A percentile compares a stretch with the other conserved stretches of the same genome.
Evolutionary conservation across 2,329 filamentous ascomycete genomes (phyloP).

Genomic region (Talaromyces sp.): DNA sequence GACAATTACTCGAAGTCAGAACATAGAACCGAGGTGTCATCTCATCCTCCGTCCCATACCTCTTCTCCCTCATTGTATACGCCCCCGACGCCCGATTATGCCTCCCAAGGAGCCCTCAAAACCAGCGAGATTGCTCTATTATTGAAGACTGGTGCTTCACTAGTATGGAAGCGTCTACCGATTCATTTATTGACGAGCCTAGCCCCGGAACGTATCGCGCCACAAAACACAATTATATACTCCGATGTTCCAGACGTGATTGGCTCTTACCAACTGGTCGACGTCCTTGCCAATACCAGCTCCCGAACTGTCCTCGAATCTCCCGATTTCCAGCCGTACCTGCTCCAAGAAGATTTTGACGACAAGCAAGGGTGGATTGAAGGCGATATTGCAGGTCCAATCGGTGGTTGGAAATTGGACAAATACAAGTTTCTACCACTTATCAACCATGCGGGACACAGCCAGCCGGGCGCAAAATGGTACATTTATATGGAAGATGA

Average conservation of each 20-base stretch:
- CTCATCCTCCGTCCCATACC: neutral
- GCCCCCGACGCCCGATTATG: neutral
- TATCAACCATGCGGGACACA: constrained; percentile 50
- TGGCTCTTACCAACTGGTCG: constrained; percentile 23
- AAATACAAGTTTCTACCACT: constrained; percentile 62
- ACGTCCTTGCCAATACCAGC: constrained; percentile 26
- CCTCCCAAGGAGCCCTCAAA: constrained; percentile 7
- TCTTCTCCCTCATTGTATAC: neutral
- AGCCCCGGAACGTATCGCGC: constrained; percentile 23
- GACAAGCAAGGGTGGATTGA: constrained; percentile 26
- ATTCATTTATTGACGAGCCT: constrained; percentile 28
- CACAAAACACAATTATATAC: constrained; percentile 25
- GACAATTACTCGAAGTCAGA: neutral
- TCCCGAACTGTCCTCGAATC: constrained; percentile 14
- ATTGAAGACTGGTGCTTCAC: constrained; percentile 28
- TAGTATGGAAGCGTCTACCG: constrained; percentile 27
- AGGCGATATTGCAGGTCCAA: constrained; percentile 22
- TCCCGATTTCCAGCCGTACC: constrained; percentile 24
- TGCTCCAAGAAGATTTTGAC: constrained; percentile 25
- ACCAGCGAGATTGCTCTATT: constrained; percentile 20
- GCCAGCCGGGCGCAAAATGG: constrained; percentile 54
- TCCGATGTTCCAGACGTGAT: constrained; percentile 27
- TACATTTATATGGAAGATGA: constrained; percentile 59
- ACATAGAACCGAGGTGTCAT: neutral
- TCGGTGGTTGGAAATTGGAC: constrained; percentile 53